phyloP scores from a whole-genome alignment of 805 yeast genomes.

The Torulaspora maleeae region DNA sequence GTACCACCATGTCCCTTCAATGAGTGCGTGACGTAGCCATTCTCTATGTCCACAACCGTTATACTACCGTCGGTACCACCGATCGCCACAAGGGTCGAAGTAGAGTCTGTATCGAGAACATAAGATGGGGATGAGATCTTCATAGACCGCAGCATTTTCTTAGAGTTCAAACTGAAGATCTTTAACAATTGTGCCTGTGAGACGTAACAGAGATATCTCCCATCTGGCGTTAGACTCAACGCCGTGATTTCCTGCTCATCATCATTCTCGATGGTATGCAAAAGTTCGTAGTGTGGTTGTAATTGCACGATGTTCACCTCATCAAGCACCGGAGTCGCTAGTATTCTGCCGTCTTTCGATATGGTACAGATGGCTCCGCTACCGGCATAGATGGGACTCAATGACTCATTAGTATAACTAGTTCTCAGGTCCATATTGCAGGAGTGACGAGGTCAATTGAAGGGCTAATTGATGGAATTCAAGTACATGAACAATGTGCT shows the following conservation, averaged over 20 bases:
- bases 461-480: neutral
- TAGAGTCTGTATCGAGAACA: conserved; percentile 68
- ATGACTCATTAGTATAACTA: conserved; percentile 36
- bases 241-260: conserved; percentile 77
- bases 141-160: conserved; percentile 45
- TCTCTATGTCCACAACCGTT: conserved; percentile 87
- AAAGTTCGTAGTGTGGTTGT: conserved; percentile 33
- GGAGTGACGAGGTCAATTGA: neutral
- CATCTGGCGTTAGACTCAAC: conserved; percentile 73
- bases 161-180: conserved; percentile 43
- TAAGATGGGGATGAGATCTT: conserved; percentile 77
- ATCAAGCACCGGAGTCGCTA: conserved; percentile 80
- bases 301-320: conserved; percentile 68
- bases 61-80: conserved; percentile 95
- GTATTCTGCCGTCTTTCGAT: conserved; percentile 52
- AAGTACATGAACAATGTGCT: no score
- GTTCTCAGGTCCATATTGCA: conserved; percentile 30
- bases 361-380: conserved; percentile 77
- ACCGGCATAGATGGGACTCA: conserved; percentile 75
- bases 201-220: conserved; percentile 59
- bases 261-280: conserved; percentile 70
- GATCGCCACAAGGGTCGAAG: conserved; percentile 82
- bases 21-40: conserved; percentile 82
- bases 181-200: conserved; percentile 82
- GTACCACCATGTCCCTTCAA: conserved; percentile 92